phyloP scores from a whole-genome alignment of 1,139 yeast species.

The Ogataea hybrid region DNA sequence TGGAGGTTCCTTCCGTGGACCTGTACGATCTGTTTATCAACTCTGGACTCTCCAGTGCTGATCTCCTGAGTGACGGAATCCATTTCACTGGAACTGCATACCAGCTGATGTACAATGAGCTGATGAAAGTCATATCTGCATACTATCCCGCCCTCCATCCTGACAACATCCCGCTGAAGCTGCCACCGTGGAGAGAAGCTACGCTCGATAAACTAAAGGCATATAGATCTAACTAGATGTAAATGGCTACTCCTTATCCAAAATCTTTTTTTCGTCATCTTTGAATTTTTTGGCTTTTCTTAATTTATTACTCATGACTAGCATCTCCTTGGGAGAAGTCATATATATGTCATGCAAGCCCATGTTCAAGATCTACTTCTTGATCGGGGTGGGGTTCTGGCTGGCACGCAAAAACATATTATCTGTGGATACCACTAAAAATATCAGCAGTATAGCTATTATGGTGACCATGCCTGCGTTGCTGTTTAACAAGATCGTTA shows the following conservation, averaged over 20 bases:
- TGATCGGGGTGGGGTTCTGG: conserved; percentile 65
- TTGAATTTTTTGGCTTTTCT: background rate
- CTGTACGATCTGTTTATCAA: conserved; percentile 45
- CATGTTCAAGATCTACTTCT: conserved; percentile 77
- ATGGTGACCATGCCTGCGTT: conserved; percentile 76
- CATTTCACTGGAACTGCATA: conserved; percentile 65
- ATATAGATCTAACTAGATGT: background rate
- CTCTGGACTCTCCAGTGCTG: conserved; percentile 6
- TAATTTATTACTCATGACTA: background rate
- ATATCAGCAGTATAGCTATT: conserved; percentile 69
- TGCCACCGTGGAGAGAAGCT: conserved; percentile 12
- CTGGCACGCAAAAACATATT: conserved; percentile 67
- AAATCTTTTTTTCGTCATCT: background rate
- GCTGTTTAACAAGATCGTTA: conserved; percentile 72
- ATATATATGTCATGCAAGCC: conserved; percentile 85
- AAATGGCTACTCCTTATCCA: background rate
- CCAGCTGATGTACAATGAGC: conserved; percentile 43
- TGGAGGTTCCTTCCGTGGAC: conserved; percentile 53
- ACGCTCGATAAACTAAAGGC: conserved; percentile 1
- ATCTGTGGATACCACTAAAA: conserved; percentile 70
- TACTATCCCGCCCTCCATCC: conserved; percentile 46
- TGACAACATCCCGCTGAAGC: conserved; percentile 14
- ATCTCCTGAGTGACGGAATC: conserved; percentile 44
- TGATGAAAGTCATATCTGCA: conserved; percentile 38
- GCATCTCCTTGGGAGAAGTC: conserved; percentile 57